Evolutionary conservation across 139 green algal genomes (phyloP).

Genomic region (Micractinium sp.): DNA sequence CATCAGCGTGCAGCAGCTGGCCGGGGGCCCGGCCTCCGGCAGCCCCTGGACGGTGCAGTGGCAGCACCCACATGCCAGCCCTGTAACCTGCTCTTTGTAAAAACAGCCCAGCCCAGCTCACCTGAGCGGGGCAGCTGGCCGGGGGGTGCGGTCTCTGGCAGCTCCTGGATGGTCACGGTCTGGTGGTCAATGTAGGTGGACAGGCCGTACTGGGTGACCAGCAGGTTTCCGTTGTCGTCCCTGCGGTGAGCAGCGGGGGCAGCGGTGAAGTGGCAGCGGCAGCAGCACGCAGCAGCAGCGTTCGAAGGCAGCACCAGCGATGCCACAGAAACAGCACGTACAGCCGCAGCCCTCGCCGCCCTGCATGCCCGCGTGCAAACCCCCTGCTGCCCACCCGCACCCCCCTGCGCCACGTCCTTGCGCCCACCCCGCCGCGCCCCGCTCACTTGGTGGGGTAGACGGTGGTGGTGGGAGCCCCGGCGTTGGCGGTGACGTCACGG

Average conservation of each 20-base stretch:
- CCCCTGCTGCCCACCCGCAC: too few relatives aligned
- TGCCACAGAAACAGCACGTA: not conserved
- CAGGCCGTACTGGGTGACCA: slow-evolving; percentile 94
- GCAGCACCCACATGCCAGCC: not conserved
- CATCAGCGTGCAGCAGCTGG: too few relatives aligned
- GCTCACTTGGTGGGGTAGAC: slow-evolving; percentile 76
- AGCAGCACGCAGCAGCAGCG: not conserved
- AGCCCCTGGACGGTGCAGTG: too few relatives aligned
- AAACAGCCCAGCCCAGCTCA: slow-evolving; percentile 7
- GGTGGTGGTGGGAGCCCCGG: slow-evolving; percentile 71
- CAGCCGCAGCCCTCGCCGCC: not conserved
- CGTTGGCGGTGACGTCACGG: slow-evolving; percentile 87
- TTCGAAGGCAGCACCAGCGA: not conserved
- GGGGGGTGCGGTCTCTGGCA: slow-evolving; percentile 94
- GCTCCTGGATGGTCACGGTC: slow-evolving; percentile 91
- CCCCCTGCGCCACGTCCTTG: too few relatives aligned
- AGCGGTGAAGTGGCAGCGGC: not conserved
- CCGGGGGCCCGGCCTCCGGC: too few relatives aligned
- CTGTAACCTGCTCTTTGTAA: not conserved
- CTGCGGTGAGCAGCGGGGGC: not conserved
- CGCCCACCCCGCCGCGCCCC: not conserved
- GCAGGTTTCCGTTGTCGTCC: slow-evolving; percentile 72
- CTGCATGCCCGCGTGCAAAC: not conserved
- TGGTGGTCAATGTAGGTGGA: slow-evolving; percentile 95
- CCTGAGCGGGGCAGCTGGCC: slow-evolving; percentile 90